A percentile compares a stretch with the other conserved stretches of the same genome.
phyloP scores from a whole-genome alignment of 306 rosid species.

The Prinsepia uniflora region DNA sequence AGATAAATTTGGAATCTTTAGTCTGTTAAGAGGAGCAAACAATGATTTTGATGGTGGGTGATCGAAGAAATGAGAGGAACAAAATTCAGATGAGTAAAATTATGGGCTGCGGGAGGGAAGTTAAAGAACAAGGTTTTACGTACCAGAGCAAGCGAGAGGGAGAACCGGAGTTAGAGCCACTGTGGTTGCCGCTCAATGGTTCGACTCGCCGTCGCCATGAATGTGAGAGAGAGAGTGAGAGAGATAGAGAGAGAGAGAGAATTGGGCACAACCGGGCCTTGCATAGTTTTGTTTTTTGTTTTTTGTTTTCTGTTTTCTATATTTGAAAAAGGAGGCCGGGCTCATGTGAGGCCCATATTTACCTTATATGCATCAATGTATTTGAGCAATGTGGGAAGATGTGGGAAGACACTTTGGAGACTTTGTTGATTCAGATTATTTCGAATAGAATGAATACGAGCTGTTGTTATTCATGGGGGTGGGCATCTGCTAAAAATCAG shows the following conservation, averaged over 20 bases:
- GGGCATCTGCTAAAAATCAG: too few species aligned
- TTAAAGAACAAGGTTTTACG: not conserved
- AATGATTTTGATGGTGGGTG: not conserved
- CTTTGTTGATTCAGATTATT: too few species aligned
- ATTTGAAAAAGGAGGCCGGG: too few species aligned
- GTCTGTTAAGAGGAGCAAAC: not conserved
- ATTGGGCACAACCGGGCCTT: not conserved
- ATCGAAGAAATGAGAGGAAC: not conserved
- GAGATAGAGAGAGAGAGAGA: not conserved
- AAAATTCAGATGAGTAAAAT: not conserved
- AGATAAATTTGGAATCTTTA: not conserved
- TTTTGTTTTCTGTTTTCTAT: too few species aligned
- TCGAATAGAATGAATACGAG: too few species aligned
- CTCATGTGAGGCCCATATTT: too few species aligned
- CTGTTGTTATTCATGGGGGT: too few species aligned
- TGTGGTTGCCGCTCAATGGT: constrained; percentile 5
- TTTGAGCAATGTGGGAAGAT: too few species aligned
- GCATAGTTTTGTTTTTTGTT: not conserved
- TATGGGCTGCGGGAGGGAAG: not conserved
- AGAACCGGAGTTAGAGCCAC: not conserved
- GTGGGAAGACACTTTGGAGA: too few species aligned
- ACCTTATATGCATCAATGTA: too few species aligned
- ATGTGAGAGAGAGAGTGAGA: too few species aligned
- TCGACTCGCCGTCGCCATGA: not conserved
- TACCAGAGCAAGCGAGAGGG: constrained; percentile 2